Conservation (phyloP, 2,329 filamentous ascomycete species). For the Westerdykella aurantiaca region DNA sequence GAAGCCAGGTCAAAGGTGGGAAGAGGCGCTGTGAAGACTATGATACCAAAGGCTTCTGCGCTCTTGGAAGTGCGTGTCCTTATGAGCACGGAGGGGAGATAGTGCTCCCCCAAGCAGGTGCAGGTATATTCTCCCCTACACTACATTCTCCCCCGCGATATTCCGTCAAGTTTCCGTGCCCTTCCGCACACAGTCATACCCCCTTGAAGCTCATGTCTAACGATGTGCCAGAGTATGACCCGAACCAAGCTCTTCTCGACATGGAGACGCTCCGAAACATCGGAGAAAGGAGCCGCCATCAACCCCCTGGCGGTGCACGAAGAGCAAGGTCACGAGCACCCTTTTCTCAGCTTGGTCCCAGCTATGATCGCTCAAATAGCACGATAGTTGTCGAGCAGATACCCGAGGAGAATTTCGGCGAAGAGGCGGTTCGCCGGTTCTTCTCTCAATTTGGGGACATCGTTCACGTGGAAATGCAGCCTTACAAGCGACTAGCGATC, state of each 20-base stretch:
- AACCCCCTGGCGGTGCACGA: constrained; percentile 15
- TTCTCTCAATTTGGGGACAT: constrained; percentile 69
- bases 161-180: neutral
- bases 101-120: constrained; percentile 28
- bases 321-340: constrained; percentile 42
- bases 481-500: constrained; percentile 61
- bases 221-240: constrained; percentile 51
- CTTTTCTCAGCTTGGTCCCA: constrained; percentile 60
- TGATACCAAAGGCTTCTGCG: constrained; percentile 67
- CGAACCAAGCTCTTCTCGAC: constrained; percentile 46
- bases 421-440: constrained; percentile 60
- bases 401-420: constrained; percentile 62
- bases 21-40: constrained; percentile 61
- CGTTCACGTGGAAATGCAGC: constrained; percentile 58
- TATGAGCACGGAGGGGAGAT: constrained; percentile 62
- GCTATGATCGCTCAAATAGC: constrained; percentile 57
- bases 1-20: constrained; percentile 7
- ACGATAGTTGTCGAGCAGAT: constrained; percentile 74
- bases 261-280: constrained; percentile 26
- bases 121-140: constrained; percentile 19
- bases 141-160: too few species aligned
- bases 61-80: constrained; percentile 59
- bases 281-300: constrained; percentile 30
- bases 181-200: constrained; percentile 7
- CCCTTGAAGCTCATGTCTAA: neutral